Evolutionary conservation across 2,329 filamentous ascomycete species (phyloP), one percentile per base, ranked within the genome.

Genomic region (Neonectria hederae): DNA sequence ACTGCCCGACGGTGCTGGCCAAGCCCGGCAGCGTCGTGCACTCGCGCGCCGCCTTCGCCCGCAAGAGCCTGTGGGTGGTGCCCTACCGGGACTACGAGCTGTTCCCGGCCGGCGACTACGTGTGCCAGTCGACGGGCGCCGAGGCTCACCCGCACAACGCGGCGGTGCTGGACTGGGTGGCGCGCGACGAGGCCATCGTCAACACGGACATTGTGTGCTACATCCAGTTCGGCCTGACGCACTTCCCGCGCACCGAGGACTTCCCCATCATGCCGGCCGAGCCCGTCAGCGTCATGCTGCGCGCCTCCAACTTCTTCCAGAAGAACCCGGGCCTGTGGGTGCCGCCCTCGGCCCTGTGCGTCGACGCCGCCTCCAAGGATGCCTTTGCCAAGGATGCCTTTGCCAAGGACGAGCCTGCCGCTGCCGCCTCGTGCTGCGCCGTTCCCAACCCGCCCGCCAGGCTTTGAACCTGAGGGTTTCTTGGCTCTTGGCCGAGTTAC

Each of bases 211-310:
- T 97, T 28, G 94, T 97, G 1, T 87, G 97, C 28, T 97, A 94
- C 92, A 94, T 97, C 81, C 97, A 94, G 0, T 97, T 97, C 74
- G 94, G 94, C 40, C 84, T 97, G 42, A 95, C 91, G 0, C 94
- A 97, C 77, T 95, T 97, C 83, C 94, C 94, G 0, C 83, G 92
- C 0, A 94, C 94, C 0, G 94, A 97, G 77, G 94, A 97, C 77
- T 97, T 93, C 82, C 94, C 94, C 40, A 84, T 97, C 72, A 97
- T 97, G 94, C 93, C 93, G 0, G 92, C 88, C 2, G 92, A 94
- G 83, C 92, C 92, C 0, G 94, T 97, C 85, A 92, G 89, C 7
- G 82, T 97, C 71, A 85, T 97, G 60, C 83, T 97, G 46, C 83
- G 92, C 38, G 93, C 93, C 7, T 83, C 93, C 54, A 91, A 97